Evolutionary conservation across 2,329 filamentous ascomycete species (phyloP), one percentile per base, ranked within the genome.

Genomic region (Cadophora malorum): DNA sequence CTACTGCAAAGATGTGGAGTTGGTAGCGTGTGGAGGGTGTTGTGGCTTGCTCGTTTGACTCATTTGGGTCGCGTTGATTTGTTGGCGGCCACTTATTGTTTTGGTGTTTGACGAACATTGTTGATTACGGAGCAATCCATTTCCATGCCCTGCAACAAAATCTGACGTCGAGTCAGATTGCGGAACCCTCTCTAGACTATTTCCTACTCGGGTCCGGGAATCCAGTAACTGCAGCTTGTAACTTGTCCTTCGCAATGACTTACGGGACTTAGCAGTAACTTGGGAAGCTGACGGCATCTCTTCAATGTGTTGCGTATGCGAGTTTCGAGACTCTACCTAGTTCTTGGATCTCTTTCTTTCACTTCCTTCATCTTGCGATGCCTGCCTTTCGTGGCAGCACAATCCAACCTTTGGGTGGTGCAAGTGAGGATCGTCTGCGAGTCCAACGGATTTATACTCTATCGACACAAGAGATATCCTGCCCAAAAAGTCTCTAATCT

Each of bases 1-100:
- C 21, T 19, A 19, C 19, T 59, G 56, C 56, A 41, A 33, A 6
- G n/a, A 16, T 41, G 33, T 59, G 56, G 56, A 59, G 33, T 25
- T 23, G 21, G 6, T 31, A 28, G 12, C 8, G 31, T 55, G 21
- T 23, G 21, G 56, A n/a, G n/a, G 10, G 53, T 41, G 45, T 38
- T 28, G 56, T 41, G 56, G 56, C 56, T 59, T 59, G 56, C 9
- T 59, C 56, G 5, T 25, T 59, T 59, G 56, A 59, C 56, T 59
- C 19, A 38, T 19, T 58, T 21, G 16, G 16, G 28, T 33, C 7
- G 28, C 16, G 12, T 5, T 55, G 14, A 55, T 55, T 23, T 14
- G n/a, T 23, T 35, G 33, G 8, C 55, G 31, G 19, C n/a, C 12
- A 38, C n/a, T 38, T 21, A 25, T 14, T 41, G 14, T 28, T 59